phyloP scores from a whole-genome alignment of 345 rosid genomes.

The Acer negundo region DNA sequence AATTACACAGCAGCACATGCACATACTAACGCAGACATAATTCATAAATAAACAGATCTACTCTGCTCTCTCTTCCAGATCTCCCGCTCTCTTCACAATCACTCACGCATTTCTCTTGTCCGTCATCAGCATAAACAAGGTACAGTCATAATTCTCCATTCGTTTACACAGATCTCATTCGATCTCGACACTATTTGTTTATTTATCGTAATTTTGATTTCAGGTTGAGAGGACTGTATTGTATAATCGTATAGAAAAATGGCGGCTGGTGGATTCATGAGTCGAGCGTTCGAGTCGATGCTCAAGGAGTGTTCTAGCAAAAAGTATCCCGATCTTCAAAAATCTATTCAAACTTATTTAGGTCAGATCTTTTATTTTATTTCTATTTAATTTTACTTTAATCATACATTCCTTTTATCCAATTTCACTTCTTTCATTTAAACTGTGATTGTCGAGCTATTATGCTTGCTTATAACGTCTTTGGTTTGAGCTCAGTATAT shows the following conservation, averaged over 20 bases:
- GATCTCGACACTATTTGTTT: background rate
- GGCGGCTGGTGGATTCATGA: slow-evolving; percentile 96
- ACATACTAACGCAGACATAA: background rate
- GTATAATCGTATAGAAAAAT: slow-evolving; percentile 23
- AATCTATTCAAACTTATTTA: slow-evolving; percentile 72
- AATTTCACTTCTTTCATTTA: background rate
- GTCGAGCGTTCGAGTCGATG: slow-evolving; percentile 93
- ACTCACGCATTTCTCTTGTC: background rate
- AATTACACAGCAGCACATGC: slow-evolving; percentile 4
- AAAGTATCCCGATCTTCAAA: slow-evolving; percentile 85
- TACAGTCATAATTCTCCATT: background rate
- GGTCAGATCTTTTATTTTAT: slow-evolving; percentile 47
- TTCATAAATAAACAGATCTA: slow-evolving; percentile 5
- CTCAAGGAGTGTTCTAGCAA: slow-evolving; percentile 88
- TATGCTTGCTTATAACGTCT: background rate
- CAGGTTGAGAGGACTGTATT: background rate
- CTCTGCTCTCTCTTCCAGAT: background rate
- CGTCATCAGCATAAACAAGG: background rate
- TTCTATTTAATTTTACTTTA: background rate
- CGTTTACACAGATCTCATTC: background rate
- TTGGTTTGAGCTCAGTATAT: background rate
- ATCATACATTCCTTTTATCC: background rate
- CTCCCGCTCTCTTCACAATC: background rate
- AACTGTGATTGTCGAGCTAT: background rate
- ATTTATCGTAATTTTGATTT: background rate